These are phyloP conservation scores for Didymosphaeria variabile DNA, from an alignment of 2,329 filamentous ascomycete genomes.

Conservation along the genomic window DNA sequence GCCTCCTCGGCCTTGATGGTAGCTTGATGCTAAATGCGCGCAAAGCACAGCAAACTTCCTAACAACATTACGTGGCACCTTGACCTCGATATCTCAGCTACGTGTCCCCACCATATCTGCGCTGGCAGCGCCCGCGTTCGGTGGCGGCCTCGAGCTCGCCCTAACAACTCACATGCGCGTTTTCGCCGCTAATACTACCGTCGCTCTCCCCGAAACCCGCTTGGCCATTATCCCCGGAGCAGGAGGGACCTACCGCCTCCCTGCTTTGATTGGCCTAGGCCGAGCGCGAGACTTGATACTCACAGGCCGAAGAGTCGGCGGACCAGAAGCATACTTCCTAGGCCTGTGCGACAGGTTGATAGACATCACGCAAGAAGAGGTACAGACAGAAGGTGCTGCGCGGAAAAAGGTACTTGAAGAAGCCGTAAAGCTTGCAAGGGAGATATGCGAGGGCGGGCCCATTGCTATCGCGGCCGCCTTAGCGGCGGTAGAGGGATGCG, in stretches of 20 bases:
- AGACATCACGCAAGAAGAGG: slow-evolving; percentile 72
- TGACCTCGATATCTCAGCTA: slow-evolving; percentile 76
- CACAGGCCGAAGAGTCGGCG: slow-evolving; percentile 85
- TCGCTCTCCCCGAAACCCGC: slow-evolving; percentile 90
- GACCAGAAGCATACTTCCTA: slow-evolving; percentile 87
- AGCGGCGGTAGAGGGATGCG: slow-evolving; percentile 76
- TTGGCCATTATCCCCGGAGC: slow-evolving; percentile 95
- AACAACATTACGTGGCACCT: slow-evolving; percentile 75
- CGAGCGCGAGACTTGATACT: slow-evolving; percentile 91
- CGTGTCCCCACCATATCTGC: slow-evolving; percentile 91
- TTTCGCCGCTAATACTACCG: slow-evolving; percentile 77
- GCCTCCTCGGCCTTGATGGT: slow-evolving; percentile 37
- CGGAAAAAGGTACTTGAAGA: slow-evolving; percentile 75
- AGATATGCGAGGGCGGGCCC: slow-evolving; percentile 91
- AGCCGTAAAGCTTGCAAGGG: slow-evolving; percentile 78
- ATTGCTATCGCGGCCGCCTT: slow-evolving; percentile 82
- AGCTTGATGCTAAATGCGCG: slow-evolving; percentile 20
- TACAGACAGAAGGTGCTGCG: slow-evolving; percentile 61
- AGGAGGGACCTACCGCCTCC: slow-evolving; percentile 89
- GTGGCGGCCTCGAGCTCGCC: slow-evolving; percentile 92
- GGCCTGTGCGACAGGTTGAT: slow-evolving; percentile 91
- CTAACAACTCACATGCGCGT: slow-evolving; percentile 90
- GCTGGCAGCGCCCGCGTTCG: slow-evolving; percentile 84
- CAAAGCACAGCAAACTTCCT: slow-evolving; percentile 82
- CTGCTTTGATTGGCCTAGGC: slow-evolving; percentile 77